Percentiles rank a stretch among this genome's conserved stretches.
Evolutionary conservation across 2,329 filamentous ascomycete genomes (phyloP).

Genomic region (Botrytis paeoniae): DNA sequence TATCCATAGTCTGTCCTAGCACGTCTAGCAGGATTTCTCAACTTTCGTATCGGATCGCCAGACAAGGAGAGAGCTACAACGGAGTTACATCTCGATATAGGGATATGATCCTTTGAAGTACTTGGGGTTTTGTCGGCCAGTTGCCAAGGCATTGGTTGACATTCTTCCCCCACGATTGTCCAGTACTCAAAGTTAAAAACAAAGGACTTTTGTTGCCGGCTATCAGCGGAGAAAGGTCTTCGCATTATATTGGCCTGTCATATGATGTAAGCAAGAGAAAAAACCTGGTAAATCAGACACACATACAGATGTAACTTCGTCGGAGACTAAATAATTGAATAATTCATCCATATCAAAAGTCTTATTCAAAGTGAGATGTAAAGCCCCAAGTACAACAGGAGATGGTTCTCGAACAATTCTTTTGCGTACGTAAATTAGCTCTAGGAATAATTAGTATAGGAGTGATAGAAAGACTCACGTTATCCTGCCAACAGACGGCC

Average conservation of each 20-base stretch:
- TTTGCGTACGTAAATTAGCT: neutral
- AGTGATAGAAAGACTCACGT: slow-evolving; percentile 21
- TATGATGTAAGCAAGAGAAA: slow-evolving; percentile 5
- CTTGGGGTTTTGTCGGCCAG: slow-evolving; percentile 44
- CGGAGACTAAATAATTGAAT: slow-evolving; percentile 52
- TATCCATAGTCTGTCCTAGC: slow-evolving; percentile 49
- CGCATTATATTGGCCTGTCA: slow-evolving; percentile 24
- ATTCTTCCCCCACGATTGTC: slow-evolving; percentile 55
- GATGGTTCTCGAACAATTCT: slow-evolving; percentile 57
- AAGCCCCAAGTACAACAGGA: slow-evolving; percentile 56
- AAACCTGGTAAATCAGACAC: slow-evolving; percentile 32
- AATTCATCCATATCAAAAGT: slow-evolving; percentile 63
- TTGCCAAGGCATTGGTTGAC: slow-evolving; percentile 59
- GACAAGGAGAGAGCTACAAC: slow-evolving; percentile 56
- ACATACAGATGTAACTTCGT: slow-evolving; percentile 44
- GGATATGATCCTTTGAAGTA: slow-evolving; percentile 50
- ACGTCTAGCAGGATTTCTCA: slow-evolving; percentile 49
- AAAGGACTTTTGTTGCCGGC: slow-evolving; percentile 53
- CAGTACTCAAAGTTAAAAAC: slow-evolving; percentile 66
- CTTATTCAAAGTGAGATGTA: slow-evolving; percentile 55
- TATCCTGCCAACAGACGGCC: slow-evolving; percentile 30
- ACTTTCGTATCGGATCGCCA: slow-evolving; percentile 49
- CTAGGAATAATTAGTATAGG: neutral
- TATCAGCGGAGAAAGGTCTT: slow-evolving; percentile 36
- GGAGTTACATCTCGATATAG: slow-evolving; percentile 57